phyloP scores from a whole-genome alignment of 257 asterid genomes.

The Solanum okadae region DNA sequence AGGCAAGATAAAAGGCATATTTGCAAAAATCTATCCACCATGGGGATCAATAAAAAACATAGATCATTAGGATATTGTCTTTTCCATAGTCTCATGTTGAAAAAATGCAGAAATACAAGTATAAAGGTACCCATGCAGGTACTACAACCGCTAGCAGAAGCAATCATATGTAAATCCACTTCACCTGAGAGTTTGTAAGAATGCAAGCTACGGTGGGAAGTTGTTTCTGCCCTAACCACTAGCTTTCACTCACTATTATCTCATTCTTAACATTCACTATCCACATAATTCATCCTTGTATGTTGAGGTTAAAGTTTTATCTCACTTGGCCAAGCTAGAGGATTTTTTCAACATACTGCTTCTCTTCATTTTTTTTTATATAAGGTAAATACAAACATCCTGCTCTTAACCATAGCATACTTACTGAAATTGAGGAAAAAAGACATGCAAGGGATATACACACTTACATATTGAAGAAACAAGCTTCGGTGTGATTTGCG shows the following conservation, averaged over 20 bases:
- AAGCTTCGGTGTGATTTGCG: background rate
- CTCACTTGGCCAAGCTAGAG: background rate
- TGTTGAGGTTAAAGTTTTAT: background rate
- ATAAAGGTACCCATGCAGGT: background rate
- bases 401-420: background rate
- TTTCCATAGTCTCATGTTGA: background rate
- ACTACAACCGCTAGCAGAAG: background rate
- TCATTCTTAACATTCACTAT: background rate
- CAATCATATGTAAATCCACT: background rate
- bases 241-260: background rate
- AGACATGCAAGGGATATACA: background rate
- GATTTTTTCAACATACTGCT: background rate
- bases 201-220: background rate
- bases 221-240: background rate
- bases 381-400: background rate
- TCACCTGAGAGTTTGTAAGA: background rate
- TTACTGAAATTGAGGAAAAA: background rate
- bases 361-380: background rate
- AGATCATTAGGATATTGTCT: background rate
- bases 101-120: background rate
- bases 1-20: background rate
- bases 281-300: background rate
- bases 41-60: background rate
- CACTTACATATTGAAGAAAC: background rate
- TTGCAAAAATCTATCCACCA: background rate